Conservation (phyloP, 352 stramenopile genomes). For the Saprolegnia diclina region DNA sequence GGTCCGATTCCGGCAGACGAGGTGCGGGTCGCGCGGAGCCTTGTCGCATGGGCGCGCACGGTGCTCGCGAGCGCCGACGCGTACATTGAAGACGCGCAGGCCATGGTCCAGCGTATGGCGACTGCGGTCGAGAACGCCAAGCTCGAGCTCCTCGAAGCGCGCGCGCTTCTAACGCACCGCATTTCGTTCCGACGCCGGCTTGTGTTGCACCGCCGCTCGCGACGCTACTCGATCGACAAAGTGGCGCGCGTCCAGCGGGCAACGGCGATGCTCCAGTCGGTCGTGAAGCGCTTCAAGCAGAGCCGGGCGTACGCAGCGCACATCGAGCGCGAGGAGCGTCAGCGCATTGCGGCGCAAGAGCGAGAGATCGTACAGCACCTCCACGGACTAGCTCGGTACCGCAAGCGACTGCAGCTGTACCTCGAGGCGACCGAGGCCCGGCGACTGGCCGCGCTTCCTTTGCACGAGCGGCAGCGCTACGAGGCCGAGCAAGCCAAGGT, state of each 20-base stretch:
- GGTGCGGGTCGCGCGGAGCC: not conserved
- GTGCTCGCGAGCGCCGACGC: not conserved
- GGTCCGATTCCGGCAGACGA: too few species aligned
- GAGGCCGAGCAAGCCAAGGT: slow-evolving; percentile 54
- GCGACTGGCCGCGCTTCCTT: slow-evolving; percentile 38
- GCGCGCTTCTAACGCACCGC: not conserved
- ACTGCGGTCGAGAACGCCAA: not conserved
- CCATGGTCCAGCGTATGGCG: not conserved
- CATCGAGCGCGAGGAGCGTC: not conserved
- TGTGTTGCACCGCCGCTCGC: not conserved
- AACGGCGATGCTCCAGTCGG: not conserved
- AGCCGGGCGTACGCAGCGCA: not conserved
- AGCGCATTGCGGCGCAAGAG: slow-evolving; percentile 29
- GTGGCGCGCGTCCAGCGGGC: not conserved
- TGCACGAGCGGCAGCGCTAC: slow-evolving; percentile 58
- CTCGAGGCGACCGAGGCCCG: slow-evolving; percentile 37
- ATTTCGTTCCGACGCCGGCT: not conserved
- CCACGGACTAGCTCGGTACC: slow-evolving; percentile 43
- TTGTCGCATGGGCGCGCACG: not conserved
- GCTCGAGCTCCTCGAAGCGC: slow-evolving; percentile 1
- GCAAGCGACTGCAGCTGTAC: slow-evolving; percentile 54
- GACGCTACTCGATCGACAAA: too few species aligned
- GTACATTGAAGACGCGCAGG: not conserved
- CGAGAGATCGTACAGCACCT: slow-evolving; percentile 43
- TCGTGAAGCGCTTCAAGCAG: not conserved